phyloP scores from a whole-genome alignment of 352 stramenopile genomes.

The Aphanomyces astaci region DNA sequence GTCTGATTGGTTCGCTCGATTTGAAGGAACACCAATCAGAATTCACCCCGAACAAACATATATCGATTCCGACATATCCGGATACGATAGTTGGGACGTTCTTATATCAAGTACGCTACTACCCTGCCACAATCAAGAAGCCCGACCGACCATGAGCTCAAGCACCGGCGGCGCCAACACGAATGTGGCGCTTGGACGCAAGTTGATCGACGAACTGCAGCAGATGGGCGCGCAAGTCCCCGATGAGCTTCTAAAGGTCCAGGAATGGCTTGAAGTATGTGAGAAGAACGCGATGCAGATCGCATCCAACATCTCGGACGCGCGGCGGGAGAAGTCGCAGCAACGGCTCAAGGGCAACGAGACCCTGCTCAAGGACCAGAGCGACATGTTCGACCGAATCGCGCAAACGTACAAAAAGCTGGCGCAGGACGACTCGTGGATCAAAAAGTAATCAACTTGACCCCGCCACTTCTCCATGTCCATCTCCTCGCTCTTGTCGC shows the following conservation, averaged over 20 bases:
- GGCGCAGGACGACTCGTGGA: conserved; percentile 1
- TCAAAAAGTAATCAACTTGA: conserved; percentile 22
- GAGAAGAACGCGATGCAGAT: conserved; percentile 10
- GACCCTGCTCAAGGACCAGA: conserved; percentile 9
- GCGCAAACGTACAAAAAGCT: conserved; percentile 2
- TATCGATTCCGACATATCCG: no score
- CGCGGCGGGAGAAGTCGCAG: conserved; percentile 12
- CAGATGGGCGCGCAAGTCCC: conserved; percentile 5
- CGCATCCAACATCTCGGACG: conserved; percentile 9
- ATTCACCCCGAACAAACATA: no score
- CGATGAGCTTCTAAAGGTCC: not conserved
- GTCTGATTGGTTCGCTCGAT: no score
- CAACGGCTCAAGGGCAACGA: conserved; percentile 13
- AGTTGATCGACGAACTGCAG: conserved; percentile 6
- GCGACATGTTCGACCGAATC: conserved; percentile 11
- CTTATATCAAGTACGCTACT: not conserved
- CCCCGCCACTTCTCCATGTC: no score
- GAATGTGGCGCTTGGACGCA: conserved; percentile 12
- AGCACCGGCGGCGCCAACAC: not conserved
- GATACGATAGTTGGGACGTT: no score
- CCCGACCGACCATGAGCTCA: not conserved
- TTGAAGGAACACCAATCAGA: no score
- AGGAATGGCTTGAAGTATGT: conserved; percentile 11
- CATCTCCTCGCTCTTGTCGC: no score
- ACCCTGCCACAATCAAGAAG: no score